Conservation (phyloP, 1,284 basidiomycete genomes). For the Trametes hirsuta region DNA sequence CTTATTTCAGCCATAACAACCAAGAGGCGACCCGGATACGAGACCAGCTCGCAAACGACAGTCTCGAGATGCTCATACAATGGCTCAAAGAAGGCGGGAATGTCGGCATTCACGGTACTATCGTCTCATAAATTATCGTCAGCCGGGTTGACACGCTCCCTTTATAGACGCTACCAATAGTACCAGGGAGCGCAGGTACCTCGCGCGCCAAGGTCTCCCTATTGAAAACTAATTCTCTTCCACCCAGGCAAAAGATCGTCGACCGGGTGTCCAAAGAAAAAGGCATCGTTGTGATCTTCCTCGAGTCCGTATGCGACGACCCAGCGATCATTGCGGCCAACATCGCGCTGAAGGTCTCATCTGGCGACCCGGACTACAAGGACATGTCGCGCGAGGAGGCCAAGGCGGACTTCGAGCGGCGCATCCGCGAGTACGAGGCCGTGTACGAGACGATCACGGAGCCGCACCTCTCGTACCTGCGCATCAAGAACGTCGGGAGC, state of each 20-base stretch:
- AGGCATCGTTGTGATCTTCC: constrained; percentile 89
- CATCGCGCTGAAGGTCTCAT: constrained; percentile 93
- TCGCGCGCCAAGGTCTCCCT: not conserved
- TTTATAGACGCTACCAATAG: constrained; percentile 90
- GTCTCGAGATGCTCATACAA: constrained; percentile 91
- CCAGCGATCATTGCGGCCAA: constrained; percentile 94
- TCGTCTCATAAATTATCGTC: not conserved
- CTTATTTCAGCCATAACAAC: constrained; percentile 92
- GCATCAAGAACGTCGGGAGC: constrained; percentile 88
- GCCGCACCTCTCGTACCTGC: constrained; percentile 83
- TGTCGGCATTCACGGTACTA: constrained; percentile 93
- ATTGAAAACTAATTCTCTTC: not conserved
- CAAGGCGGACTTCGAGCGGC: constrained; percentile 86
- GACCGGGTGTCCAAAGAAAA: constrained; percentile 88
- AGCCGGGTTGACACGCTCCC: not conserved
- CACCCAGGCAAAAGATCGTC: constrained; percentile 75
- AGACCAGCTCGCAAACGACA: constrained; percentile 89
- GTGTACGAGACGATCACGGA: constrained; percentile 97
- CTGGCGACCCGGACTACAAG: constrained; percentile 97
- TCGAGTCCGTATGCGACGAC: constrained; percentile 95
- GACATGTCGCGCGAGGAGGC: constrained; percentile 87
- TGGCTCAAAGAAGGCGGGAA: constrained; percentile 98
- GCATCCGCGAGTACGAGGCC: constrained; percentile 92
- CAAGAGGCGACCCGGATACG: constrained; percentile 76
- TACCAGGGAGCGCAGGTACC: constrained; percentile 73